A percentile compares a stretch with the other conserved stretches of the same genome.
These are phyloP conservation scores for Abrus pulchellus DNA, from an alignment of 306 rosid species.

Conservation along the genomic window DNA sequence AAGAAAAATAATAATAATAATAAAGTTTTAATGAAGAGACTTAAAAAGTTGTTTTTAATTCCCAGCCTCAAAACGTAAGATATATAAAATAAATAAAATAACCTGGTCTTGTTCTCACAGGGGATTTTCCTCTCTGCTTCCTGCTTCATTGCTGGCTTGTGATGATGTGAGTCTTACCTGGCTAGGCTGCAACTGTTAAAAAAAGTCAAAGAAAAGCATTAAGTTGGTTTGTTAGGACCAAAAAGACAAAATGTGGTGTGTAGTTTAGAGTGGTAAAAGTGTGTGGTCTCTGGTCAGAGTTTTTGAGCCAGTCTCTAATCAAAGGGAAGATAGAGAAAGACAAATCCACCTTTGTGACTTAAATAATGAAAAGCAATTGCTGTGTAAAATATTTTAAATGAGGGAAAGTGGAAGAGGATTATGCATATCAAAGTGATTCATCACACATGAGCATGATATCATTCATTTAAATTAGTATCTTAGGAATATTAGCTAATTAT, in stretches of 20 bases:
- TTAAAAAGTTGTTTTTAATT: neutral
- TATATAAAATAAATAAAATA: neutral
- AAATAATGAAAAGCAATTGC: neutral
- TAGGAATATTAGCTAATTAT: too few relatives aligned
- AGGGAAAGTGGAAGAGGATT: slow-evolving; percentile 11
- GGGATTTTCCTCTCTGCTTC: slow-evolving; percentile 50
- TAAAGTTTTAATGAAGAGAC: neutral
- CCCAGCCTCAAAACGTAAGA: neutral
- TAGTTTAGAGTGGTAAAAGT: neutral
- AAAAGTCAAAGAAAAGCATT: slow-evolving; percentile 41
- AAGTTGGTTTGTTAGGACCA: neutral
- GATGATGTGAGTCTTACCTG: slow-evolving; percentile 10
- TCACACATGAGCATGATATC: neutral
- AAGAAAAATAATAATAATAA: neutral
- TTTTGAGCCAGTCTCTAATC: slow-evolving; percentile 39
- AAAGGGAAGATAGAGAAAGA: slow-evolving; percentile 15
- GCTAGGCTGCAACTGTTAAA: slow-evolving; percentile 14
- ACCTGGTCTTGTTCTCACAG: slow-evolving; percentile 47
- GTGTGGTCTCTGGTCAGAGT: slow-evolving; percentile 50
- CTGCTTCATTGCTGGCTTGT: slow-evolving; percentile 30
- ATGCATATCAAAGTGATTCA: neutral
- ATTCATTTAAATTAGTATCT: neutral
- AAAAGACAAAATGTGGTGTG: neutral
- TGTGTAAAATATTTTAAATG: neutral
- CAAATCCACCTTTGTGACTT: slow-evolving; percentile 42